Evolutionary conservation across 139 green algal species (phyloP), one percentile per base, ranked within the genome.

Genomic region (Tetradesmus lagerheimii): DNA sequence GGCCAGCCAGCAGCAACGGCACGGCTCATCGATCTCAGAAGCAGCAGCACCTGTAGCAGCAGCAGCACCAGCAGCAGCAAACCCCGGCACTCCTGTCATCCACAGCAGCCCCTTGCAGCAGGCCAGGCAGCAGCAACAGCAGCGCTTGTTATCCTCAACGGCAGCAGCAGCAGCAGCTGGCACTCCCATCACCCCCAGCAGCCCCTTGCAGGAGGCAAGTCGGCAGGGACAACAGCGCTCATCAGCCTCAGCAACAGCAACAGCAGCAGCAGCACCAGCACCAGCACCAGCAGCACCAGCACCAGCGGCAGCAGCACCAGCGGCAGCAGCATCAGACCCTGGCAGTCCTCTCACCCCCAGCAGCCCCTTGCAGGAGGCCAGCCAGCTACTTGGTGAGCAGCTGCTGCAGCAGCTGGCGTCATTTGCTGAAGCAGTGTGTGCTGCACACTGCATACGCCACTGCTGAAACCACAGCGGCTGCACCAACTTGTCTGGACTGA

Each of bases 181-280:
- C n/a, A n/a, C n/a, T n/a, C n/a, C n/a, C n/a, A n/a, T n/a, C n/a
- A n/a, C n/a, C n/a, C n/a, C n/a, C n/a, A n/a, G n/a, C n/a, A n/a
- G n/a, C n/a, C n/a, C n/a, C n/a, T n/a, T n/a, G n/a, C n/a, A n/a
- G n/a, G n/a, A n/a, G n/a, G n/a, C n/a, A n/a, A n/a, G n/a, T n/a
- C n/a, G n/a, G n/a, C n/a, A n/a, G n/a, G n/a, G n/a, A n/a, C n/a
- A n/a, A n/a, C n/a, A n/a, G n/a, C n/a, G n/a, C n/a, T n/a, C n/a
- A n/a, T n/a, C n/a, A n/a, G n/a, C n/a, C n/a, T n/a, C n/a, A 62
- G 15, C 38, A 57, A 18, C 37, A 57, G 12, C 38, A 29, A 38
- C 76, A 62, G 47, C 47, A 62, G 77, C 77, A 62, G 77, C 77
- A 62, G 77, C 77, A 62, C 38, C 77, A 62, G 77, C 77, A 83